Percentiles rank a stretch among this genome's conserved stretches.
Conservation (phyloP, 2,329 filamentous ascomycete genomes). For the Colletotrichum aenigma region DNA sequence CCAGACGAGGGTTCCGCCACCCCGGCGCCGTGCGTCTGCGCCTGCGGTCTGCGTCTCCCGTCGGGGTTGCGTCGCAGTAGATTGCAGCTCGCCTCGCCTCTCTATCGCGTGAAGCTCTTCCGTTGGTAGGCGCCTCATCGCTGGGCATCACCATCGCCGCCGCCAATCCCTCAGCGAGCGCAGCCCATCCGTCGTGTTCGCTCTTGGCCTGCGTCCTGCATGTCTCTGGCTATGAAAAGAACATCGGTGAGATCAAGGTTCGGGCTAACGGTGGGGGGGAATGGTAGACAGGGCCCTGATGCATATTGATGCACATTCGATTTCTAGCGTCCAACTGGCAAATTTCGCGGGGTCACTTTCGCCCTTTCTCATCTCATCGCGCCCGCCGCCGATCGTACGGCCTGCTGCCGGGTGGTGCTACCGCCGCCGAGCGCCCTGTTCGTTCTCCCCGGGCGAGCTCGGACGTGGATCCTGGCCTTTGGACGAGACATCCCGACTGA, state of each 20-base stretch:
- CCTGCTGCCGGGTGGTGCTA: not conserved
- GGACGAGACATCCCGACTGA: not conserved
- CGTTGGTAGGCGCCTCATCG: not conserved
- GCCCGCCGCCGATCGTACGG: not conserved
- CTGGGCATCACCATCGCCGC: not conserved
- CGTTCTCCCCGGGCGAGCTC: not conserved
- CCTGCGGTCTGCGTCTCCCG: not conserved
- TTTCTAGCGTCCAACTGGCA: not conserved
- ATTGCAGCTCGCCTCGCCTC: constrained; percentile 8
- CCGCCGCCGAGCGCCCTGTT: not conserved
- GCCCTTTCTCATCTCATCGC: not conserved
- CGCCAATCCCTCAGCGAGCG: not conserved
- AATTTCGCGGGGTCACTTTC: not conserved
- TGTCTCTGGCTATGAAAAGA: constrained; percentile 5
- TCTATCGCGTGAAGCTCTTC: not conserved
- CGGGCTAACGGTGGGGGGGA: not conserved
- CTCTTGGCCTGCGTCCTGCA: not conserved
- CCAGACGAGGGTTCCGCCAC: not conserved
- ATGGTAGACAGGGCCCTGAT: not conserved
- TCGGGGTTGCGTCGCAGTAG: constrained; percentile 3
- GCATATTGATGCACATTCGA: not conserved
- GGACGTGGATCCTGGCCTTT: not conserved
- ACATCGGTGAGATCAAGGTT: not conserved
- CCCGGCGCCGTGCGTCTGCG: not conserved
- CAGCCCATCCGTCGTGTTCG: not conserved